Base-by-base conservation (phyloP, 768 basidiomycete genomes). In the Paxillus rubicundulus region DNA sequence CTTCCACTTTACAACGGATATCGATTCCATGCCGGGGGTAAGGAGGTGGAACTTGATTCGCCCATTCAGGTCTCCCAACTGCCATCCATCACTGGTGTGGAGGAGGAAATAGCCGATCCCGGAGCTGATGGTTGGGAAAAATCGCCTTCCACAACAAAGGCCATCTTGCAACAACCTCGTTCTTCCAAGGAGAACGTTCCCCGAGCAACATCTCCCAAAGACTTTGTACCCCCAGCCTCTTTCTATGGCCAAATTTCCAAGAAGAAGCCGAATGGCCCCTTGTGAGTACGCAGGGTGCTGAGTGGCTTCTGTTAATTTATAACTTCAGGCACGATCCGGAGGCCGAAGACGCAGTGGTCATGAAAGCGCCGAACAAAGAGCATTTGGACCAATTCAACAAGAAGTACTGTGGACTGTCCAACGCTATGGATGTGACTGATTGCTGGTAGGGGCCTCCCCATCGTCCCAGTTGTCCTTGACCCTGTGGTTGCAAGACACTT, bases 381-480 rank as follows among this genome's bases (percentile, higher is more conserved):
- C 86, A 92, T 56, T 79, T 82, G 30, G 75, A 76, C 40, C 79
- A 74, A 59, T 83, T 77, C 62, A 92, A 91, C 67, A 86, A 82
- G 65, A 87, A 83, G 90, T 91, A 47, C 1, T 1, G 4, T 34
- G 10, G 37, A 39, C 18, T 65, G 49, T 41, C 37, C 42, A 3
- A 34, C 43, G n/a, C n/a, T 46, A 39, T 45, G 32, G 49, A 32
- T 30, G 18, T 17, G 37, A 36, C 40, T 61, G 34, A 50, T 49
- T 3, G 34, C 32, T 46, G 34, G 16, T 49, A 93, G 92, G 64
- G 75, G 80, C 49, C 60, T 79, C 12, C 77, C 85, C 5, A 66
- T 93, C 10, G 79, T 90, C 10, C 80, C 85, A 48, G 95, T 98
- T 4, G 95, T 98, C 2, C 67, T 99, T 27, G 96, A 98, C 65